These are phyloP conservation scores for Ceriops tagal DNA, from an alignment of 345 rosid genomes.

Conservation along the genomic window DNA sequence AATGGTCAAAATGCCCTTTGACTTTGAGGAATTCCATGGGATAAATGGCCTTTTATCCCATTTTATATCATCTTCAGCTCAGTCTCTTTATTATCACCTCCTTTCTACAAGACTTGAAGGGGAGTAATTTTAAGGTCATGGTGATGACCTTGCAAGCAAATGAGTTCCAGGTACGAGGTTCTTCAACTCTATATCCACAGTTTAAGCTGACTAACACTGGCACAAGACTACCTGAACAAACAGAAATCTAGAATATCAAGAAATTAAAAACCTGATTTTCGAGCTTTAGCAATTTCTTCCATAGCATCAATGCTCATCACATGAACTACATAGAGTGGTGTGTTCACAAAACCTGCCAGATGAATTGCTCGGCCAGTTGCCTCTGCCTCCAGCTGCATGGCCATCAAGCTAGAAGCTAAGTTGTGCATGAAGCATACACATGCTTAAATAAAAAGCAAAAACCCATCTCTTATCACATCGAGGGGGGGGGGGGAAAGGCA, in stretches of 20 bases:
- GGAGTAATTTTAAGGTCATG: no score
- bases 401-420: conserved; percentile 14
- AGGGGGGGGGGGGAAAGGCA: not conserved
- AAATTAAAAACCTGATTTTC: conserved; percentile 62
- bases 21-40: no score
- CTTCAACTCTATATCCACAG: not conserved
- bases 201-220: not conserved
- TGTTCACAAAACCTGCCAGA: conserved; percentile 83
- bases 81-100: no score
- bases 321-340: conserved; percentile 94
- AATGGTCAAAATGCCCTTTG: no score
- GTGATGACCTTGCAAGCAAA: not conserved
- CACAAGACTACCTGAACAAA: not conserved
- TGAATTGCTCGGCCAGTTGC: conserved; percentile 94
- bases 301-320: conserved; percentile 99
- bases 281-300: conserved; percentile 95
- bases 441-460: no score
- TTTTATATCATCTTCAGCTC: no score
- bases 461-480: no score
- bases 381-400: conserved; percentile 85
- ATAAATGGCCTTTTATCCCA: no score
- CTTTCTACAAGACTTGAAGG: no score
- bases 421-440: conserved; percentile 7
- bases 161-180: not conserved
- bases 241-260: not conserved